phyloP scores from a whole-genome alignment of 2,329 filamentous ascomycete species.

The Monosporascus sp. region DNA sequence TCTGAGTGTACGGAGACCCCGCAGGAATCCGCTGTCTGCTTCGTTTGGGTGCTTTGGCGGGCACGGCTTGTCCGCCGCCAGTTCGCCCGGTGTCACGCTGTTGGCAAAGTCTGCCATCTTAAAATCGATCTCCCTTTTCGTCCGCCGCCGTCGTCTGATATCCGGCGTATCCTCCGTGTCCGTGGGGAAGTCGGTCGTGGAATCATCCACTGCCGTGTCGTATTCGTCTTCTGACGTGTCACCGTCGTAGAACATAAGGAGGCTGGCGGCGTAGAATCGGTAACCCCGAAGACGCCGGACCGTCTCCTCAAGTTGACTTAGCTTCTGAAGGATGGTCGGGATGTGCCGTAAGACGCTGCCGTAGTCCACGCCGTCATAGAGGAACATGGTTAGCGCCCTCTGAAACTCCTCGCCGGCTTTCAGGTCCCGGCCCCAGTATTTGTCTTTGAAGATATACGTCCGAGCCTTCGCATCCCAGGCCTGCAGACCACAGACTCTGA shows the following conservation, averaged over 20 bases:
- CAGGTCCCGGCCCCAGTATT: slow-evolving; percentile 88
- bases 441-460: slow-evolving; percentile 92
- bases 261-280: slow-evolving; percentile 89
- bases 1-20: slow-evolving; percentile 72
- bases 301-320: slow-evolving; percentile 77
- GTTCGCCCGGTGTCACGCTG: slow-evolving; percentile 84
- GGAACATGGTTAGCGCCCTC: slow-evolving; percentile 78
- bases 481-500: slow-evolving; percentile 91
- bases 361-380: slow-evolving; percentile 83
- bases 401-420: slow-evolving; percentile 88
- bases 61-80: slow-evolving; percentile 58
- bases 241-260: slow-evolving; percentile 96
- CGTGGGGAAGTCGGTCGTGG: slow-evolving; percentile 53
- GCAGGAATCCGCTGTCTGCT: slow-evolving; percentile 83
- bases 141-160: slow-evolving; percentile 38
- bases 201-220: slow-evolving; percentile 50
- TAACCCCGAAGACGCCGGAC: slow-evolving; percentile 77
- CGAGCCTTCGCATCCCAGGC: slow-evolving; percentile 86
- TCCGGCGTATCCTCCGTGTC: slow-evolving; percentile 50
- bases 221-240: slow-evolving; percentile 53
- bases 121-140: slow-evolving; percentile 69
- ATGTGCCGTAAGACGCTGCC: slow-evolving; percentile 81
- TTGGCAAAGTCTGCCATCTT: slow-evolving; percentile 99
- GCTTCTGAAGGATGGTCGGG: slow-evolving; percentile 78
- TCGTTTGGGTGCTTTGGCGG: slow-evolving; percentile 77